Base-by-base conservation (phyloP, 495 filamentous ascomycete species). In the Podospora pseudoanserina region DNA sequence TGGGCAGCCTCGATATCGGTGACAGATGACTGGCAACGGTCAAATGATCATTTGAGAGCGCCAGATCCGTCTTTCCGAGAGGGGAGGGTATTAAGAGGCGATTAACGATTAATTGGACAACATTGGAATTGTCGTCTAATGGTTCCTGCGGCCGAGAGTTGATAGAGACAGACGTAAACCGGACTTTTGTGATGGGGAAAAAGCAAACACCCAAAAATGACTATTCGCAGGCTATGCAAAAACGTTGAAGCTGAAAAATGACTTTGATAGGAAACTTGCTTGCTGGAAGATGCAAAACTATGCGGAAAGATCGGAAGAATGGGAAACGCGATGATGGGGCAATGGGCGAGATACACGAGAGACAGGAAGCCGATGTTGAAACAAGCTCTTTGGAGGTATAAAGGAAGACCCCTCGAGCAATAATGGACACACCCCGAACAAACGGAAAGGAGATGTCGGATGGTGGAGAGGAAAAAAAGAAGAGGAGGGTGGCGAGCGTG, bases 71-170 rank as follows among this genome's bases (percentile, higher is more conserved):
- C 64, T 75, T 68, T 72, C 70, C 65, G 64, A 54, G 70, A 30
- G 69, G 62, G 71, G 75, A 78, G 77, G 75, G 66, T 65, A 39
- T 68, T 39, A 49, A 49, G 23, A 49, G 39, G 39, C 39, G 39
- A 79, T 79, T 78, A 76, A 66, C 66, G 72, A 80, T 80, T 77
- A 79, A 71, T 64, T 67, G 74, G 72, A 61, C 72, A 73, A 72
- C 74, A 77, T 79, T 77, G 71, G 74, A 72, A 68, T 44, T 58
- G 56, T 53, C 68, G 65, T 18, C 26, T 4, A 7, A 60, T 49
- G 5, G 13, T 18, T 39, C 44, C 15, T 49, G 68, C 23, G 59
- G 55, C 55, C 23, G 30, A 5, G 30, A 32, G 55, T 57, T 58
- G 55, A 20, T 58, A 11, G 23, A 58, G 23, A 58, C n/a, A 58